These are phyloP conservation scores for Meyerozyma athensensis DNA, from an alignment of 1,139 yeast genomes.

Conservation along the genomic window DNA sequence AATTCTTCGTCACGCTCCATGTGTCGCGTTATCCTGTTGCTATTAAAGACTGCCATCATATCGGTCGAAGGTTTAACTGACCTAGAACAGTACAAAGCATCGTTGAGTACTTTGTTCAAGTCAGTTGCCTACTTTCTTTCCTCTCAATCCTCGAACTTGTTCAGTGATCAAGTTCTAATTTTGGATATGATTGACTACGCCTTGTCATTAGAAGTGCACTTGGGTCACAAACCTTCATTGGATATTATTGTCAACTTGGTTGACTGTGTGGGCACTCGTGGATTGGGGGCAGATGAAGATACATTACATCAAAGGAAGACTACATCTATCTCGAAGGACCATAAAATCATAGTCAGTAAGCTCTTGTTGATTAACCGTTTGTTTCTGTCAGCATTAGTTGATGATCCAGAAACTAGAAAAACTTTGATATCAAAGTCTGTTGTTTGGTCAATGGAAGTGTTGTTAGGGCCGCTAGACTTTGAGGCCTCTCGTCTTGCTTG, in stretches of 20 bases:
- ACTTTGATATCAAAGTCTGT: slow-evolving; percentile 48
- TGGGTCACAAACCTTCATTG: slow-evolving; percentile 37
- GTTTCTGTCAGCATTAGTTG: slow-evolving; percentile 44
- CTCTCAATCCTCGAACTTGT: slow-evolving; percentile 40
- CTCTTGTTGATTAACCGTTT: slow-evolving; percentile 57
- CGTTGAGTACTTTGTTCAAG: slow-evolving; percentile 30
- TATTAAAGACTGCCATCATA: slow-evolving; percentile 39
- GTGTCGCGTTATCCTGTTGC: slow-evolving; percentile 52
- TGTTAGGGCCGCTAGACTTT: slow-evolving; percentile 47
- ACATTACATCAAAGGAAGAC: slow-evolving; percentile 24
- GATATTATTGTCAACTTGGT: slow-evolving; percentile 39
- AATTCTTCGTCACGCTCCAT: slow-evolving; percentile 58
- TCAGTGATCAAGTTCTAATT: slow-evolving; percentile 56
- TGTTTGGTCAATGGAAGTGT: slow-evolving; percentile 61
- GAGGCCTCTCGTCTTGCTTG: slow-evolving; percentile 62
- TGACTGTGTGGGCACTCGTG: slow-evolving; percentile 50
- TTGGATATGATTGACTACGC: slow-evolving; percentile 56
- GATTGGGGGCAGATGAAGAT: slow-evolving; percentile 44
- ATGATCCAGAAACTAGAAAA: slow-evolving; percentile 32
- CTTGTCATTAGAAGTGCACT: slow-evolving; percentile 36
- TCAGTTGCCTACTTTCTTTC: slow-evolving; percentile 46
- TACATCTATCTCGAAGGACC: slow-evolving; percentile 36
- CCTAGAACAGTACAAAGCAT: slow-evolving; percentile 27
- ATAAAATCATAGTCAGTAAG: slow-evolving; percentile 52
- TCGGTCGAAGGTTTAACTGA: slow-evolving; percentile 22